phyloP scores from a whole-genome alignment of 2,329 filamentous ascomycete genomes.

The Ceratocystis ficicola region DNA sequence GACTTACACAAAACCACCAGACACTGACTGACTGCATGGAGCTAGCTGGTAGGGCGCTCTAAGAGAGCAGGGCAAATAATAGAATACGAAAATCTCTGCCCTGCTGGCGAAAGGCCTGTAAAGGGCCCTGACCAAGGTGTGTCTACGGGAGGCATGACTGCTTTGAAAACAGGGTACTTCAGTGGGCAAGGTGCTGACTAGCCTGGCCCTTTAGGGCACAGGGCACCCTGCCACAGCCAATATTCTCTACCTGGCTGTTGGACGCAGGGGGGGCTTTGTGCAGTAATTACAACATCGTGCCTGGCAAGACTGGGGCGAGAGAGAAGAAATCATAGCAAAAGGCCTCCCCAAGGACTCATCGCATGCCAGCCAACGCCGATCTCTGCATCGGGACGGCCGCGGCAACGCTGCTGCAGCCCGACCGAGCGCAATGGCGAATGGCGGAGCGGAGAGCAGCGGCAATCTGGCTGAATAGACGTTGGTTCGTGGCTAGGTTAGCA shows the following conservation, averaged over 20 bases:
- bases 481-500: too few species aligned
- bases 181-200: background rate
- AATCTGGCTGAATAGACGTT: background rate
- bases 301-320: background rate
- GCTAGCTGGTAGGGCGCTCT: background rate
- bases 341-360: background rate
- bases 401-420: background rate
- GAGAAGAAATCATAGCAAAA: background rate
- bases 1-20: too few species aligned
- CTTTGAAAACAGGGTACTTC: conserved; percentile 5
- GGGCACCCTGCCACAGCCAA: background rate
- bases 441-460: background rate
- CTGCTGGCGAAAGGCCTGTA: background rate
- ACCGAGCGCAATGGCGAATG: background rate
- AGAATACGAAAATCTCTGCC: background rate
- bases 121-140: background rate
- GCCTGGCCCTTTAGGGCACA: background rate
- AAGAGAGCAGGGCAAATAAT: background rate
- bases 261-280: background rate
- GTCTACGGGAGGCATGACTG: background rate
- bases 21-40: too few species aligned
- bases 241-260: background rate
- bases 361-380: background rate
- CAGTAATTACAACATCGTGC: background rate
- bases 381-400: background rate